phyloP scores from a whole-genome alignment of 1,284 basidiomycete species.

The Tilletia walkeri region DNA sequence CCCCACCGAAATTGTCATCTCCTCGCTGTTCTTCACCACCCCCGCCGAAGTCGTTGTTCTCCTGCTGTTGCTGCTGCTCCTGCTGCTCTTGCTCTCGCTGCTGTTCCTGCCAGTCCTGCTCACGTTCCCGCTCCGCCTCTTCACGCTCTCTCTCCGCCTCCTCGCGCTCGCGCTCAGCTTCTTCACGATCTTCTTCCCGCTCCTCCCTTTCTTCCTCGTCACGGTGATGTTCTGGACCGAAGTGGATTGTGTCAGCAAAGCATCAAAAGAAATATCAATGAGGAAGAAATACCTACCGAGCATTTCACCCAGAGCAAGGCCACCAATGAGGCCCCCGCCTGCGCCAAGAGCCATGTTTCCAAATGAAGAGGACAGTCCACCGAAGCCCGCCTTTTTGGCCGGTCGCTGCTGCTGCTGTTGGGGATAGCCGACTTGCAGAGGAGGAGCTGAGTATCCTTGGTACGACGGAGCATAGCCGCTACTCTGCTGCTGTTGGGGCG shows the following conservation, averaged over 20 bases:
- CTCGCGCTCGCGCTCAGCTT: background rate
- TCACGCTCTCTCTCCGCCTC: background rate
- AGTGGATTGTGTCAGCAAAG: background rate
- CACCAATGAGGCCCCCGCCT: background rate
- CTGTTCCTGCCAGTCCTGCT: background rate
- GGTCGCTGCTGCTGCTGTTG: background rate
- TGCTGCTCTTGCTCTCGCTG: background rate
- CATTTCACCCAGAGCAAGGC: background rate
- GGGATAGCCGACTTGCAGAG: background rate
- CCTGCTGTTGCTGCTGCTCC: background rate
- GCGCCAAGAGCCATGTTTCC: background rate
- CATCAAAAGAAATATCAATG: too few species aligned
- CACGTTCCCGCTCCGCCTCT: background rate
- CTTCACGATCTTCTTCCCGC: background rate
- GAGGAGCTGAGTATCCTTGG: background rate
- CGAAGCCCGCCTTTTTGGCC: background rate
- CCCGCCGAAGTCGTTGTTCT: background rate
- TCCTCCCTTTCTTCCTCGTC: background rate
- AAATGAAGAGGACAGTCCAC: background rate
- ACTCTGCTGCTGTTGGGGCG: background rate
- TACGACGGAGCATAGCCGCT: background rate
- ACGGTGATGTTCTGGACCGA: background rate
- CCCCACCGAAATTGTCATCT: background rate
- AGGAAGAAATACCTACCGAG: background rate
- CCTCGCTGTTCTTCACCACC: background rate